Base-by-base conservation (phyloP, 768 basidiomycete genomes). In the Thelephora aurantiotincta region DNA sequence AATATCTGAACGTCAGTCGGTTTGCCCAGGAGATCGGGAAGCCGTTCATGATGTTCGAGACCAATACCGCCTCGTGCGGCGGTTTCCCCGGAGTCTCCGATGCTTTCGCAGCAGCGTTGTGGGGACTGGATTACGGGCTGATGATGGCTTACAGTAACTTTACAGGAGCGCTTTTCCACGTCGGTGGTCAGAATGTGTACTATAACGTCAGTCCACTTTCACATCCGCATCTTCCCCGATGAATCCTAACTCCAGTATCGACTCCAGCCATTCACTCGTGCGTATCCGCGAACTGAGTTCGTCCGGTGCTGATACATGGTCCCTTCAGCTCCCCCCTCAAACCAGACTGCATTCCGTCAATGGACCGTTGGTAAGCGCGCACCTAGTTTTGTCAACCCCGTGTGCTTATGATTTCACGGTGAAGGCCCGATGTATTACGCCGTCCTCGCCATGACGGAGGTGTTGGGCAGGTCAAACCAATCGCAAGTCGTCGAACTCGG, bases 21-120 rank as follows among this genome's bases (percentile, higher is more conserved):
- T 54, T 58, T 41, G 67, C 68, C 7, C 58, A 64, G 44, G 54
- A 60, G 6, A 45, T 35, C 4, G 55, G 55, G 12, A 65, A 66
- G 55, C 69, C 70, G 30, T 61, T 74, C 49, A 54, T 73, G 44
- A 73, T 77, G 71, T 64, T 75, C 52, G 75, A 77, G 58, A 74
- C 71, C 34, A 73, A 72, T 52, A 68, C 70, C 6, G 74, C 72
- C 0, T 68, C 67, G 43, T 77, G 75, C 57, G 72, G 72, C 49
- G 75, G 74, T n/a, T 74, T 74, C 55, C 58, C 68, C 13, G 74
- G 74, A 3, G 53, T 77, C 47, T 69, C 66, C 35, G 71, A 75
- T 52, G 65, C 63, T 35, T 76, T 75, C 47, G 71, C 67, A 2
- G 68, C 68, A 2, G 65, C 72, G 14, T 61, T 75, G 20, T 77